A percentile compares a stretch with the other conserved stretches of the same genome.
Evolutionary conservation across 192 early-diverging fungal genomes (phyloP).

Genomic region (Entrophospora sp.): DNA sequence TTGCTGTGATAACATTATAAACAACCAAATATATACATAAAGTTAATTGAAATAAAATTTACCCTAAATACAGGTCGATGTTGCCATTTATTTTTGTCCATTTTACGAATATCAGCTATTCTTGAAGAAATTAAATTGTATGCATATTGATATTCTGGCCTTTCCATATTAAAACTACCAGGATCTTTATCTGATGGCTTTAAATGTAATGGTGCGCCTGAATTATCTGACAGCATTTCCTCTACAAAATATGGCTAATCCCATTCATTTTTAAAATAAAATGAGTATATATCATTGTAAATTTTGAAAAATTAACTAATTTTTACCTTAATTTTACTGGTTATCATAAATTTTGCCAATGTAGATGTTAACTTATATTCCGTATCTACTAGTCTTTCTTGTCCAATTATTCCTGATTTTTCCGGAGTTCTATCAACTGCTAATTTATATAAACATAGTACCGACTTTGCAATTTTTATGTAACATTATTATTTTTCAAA

Average conservation of each 20-base stretch:
- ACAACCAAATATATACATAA: too few relatives aligned
- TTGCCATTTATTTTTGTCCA: slow-evolving; percentile 63
- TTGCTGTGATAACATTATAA: too few relatives aligned
- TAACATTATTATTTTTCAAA: too few relatives aligned
- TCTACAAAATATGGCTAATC: slow-evolving; percentile 16
- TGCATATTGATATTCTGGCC: slow-evolving; percentile 25
- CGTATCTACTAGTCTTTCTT: slow-evolving; percentile 56
- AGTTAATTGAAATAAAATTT: too few relatives aligned
- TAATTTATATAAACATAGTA: slow-evolving; percentile 30
- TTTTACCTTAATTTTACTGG: slow-evolving; percentile 40
- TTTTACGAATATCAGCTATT: slow-evolving; percentile 36
- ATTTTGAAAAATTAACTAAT: background rate
- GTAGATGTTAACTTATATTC: slow-evolving; percentile 47
- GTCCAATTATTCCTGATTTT: slow-evolving; percentile 31
- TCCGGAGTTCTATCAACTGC: slow-evolving; percentile 27
- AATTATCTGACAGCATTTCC: slow-evolving; percentile 15
- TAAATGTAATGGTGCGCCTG: background rate
- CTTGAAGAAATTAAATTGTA: slow-evolving; percentile 34
- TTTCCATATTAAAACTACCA: slow-evolving; percentile 3
- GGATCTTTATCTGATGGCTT: background rate
- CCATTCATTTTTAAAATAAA: slow-evolving; percentile 13
- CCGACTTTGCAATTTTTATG: slow-evolving; percentile 23
- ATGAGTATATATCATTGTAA: background rate
- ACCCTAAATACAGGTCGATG: slow-evolving; percentile 63
- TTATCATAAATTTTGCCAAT: slow-evolving; percentile 43